Percentiles rank a stretch among this genome's conserved stretches.
Conservation (phyloP, 176 grass and related monocot genomes). For the Cymbopogon citratus region DNA sequence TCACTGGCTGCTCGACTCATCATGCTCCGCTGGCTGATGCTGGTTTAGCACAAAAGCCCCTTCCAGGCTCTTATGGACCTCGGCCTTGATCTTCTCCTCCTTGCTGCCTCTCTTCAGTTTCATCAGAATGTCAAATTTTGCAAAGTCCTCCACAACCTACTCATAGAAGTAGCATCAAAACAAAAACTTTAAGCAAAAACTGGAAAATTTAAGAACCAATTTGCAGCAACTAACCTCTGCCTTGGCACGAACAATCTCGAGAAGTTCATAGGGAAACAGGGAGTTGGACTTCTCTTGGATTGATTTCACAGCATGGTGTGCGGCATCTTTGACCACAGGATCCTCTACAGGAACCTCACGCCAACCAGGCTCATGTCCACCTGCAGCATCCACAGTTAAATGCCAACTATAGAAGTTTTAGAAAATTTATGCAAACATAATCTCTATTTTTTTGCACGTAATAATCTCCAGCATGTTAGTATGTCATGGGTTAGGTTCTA, state of each 20-base stretch:
- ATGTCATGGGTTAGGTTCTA: neutral
- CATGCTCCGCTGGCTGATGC: slow-evolving; percentile 50
- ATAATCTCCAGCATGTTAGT: neutral
- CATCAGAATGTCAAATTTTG: slow-evolving; percentile 74
- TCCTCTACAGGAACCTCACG: slow-evolving; percentile 58
- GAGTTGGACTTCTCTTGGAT: slow-evolving; percentile 83
- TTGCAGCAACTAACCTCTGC: slow-evolving; percentile 45
- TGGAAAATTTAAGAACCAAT: neutral
- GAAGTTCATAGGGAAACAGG: slow-evolving; percentile 63
- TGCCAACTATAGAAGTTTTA: neutral
- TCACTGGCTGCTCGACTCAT: slow-evolving; percentile 48
- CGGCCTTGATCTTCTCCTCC: slow-evolving; percentile 80
- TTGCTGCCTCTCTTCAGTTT: slow-evolving; percentile 87
- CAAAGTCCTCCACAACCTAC: slow-evolving; percentile 60
- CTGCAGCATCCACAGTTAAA: slow-evolving; percentile 34
- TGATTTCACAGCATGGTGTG: slow-evolving; percentile 70
- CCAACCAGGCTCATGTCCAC: slow-evolving; percentile 59
- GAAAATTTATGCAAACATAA: neutral
- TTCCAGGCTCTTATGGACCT: slow-evolving; percentile 86
- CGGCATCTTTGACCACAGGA: slow-evolving; percentile 80
- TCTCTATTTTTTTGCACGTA: too few species aligned
- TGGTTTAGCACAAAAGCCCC: slow-evolving; percentile 74
- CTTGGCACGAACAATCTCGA: slow-evolving; percentile 64
- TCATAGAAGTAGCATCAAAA: slow-evolving; percentile 2
- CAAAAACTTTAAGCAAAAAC: neutral